Evolutionary conservation across 2,329 filamentous ascomycete species (phyloP).

Genomic region (Apiospora malaysiana): DNA sequence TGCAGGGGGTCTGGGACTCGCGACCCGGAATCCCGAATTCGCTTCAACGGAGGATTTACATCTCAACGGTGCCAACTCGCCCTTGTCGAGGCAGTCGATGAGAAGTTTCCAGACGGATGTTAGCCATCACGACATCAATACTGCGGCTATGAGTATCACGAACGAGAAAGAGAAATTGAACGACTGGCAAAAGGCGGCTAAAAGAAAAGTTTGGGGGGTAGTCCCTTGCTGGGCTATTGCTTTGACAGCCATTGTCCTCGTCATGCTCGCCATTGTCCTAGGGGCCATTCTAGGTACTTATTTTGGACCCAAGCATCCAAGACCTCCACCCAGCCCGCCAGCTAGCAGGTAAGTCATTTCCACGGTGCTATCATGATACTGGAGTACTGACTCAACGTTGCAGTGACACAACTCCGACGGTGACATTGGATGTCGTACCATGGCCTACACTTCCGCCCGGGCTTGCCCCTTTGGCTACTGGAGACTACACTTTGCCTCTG

Average conservation of each 20-base stretch:
- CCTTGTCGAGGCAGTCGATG: slow-evolving; percentile 57
- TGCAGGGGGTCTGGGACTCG: slow-evolving; percentile 66
- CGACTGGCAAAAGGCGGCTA: slow-evolving; percentile 59
- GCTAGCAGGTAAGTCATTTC: slow-evolving; percentile 8
- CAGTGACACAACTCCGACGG: slow-evolving; percentile 33
- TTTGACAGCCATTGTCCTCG: slow-evolving; percentile 52
- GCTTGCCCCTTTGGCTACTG: slow-evolving; percentile 59
- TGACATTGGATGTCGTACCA: slow-evolving; percentile 56
- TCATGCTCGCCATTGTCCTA: slow-evolving; percentile 61
- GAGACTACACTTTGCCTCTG: slow-evolving; percentile 62
- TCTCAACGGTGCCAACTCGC: slow-evolving; percentile 42
- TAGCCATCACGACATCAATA: slow-evolving; percentile 60
- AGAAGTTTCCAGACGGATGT: slow-evolving; percentile 57
- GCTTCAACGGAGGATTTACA: slow-evolving; percentile 60
- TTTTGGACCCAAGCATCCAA: slow-evolving; percentile 35
- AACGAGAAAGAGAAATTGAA: slow-evolving; percentile 56
- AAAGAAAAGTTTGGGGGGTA: slow-evolving; percentile 61
- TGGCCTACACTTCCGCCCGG: slow-evolving; percentile 56
- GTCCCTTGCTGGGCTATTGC: slow-evolving; percentile 68
- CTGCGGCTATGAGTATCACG: slow-evolving; percentile 48
- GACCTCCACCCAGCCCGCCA: slow-evolving; percentile 8
- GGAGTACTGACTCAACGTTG: slow-evolving; percentile 24
- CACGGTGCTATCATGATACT: neutral
- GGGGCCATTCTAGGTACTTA: slow-evolving; percentile 62
- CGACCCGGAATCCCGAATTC: slow-evolving; percentile 67